Evolutionary conservation across 768 basidiomycete species (phyloP), one percentile per base, ranked within the genome.

Genomic region (Asterophora parasitica): DNA sequence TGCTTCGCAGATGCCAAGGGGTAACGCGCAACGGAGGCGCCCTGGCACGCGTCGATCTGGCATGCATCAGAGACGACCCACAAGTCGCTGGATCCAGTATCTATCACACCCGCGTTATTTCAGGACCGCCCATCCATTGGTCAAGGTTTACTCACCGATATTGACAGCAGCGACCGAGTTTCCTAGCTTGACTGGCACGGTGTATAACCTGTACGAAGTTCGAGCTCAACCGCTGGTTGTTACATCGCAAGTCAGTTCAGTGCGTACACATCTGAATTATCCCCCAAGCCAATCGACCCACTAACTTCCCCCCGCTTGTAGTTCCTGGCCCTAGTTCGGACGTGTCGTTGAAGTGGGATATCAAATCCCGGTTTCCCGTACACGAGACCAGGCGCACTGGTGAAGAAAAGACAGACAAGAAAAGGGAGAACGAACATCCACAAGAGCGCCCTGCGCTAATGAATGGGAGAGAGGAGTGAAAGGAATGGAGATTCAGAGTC

Each of bases 31-130:
- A 72, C 62, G 10, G 53, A 58, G 2, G 62, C 51, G 16, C 61
- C 56, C 31, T 60, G 59, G 60, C 81, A 83, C 2, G 68, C 55
- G 7, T 64, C 65, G 6, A 55, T 50, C 3, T 58, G 56, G 57
- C 81, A 85, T 3, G 63, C 59, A 43, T 77, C 70, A 0, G 82
- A 79, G 17, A 81, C 62, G 4, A 83, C 73, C 85, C 85, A 87
- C 7, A 86, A 62, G 55, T 87, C 84, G 30, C 81, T 78, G 3
- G 85, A 86, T 16, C 85, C 85, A 2, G 85, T 85, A 55, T 86
- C 84, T 84, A 42, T 10, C 10, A 9, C 2, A 20, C 8, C 16
- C 9, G 42, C 10, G 17, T 51, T 35, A 46, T 28, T 39, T 17
- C 20, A n/a, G n/a, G n/a, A 36, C 13, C 17, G n/a, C 31, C 8